Evolutionary conservation across 148 eudicot genomes (phyloP).

Genomic region (Selenicereus undatus): DNA sequence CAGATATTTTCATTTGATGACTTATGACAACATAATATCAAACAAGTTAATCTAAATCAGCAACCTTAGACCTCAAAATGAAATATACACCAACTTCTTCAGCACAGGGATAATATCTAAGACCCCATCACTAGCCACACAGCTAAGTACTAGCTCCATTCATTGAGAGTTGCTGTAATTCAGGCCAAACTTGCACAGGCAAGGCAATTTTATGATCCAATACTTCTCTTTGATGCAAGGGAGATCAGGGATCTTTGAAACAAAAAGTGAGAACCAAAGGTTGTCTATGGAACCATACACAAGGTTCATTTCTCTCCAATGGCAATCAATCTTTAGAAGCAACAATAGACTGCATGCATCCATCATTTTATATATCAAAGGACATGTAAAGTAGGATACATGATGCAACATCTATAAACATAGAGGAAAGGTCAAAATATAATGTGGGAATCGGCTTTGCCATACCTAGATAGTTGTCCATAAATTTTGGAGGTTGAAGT

Average conservation of each 20-base stretch:
- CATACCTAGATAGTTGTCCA: conserved; percentile 97
- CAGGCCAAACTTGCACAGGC: background rate
- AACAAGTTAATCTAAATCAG: background rate
- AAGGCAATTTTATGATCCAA: background rate
- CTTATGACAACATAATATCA: background rate
- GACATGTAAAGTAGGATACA: background rate
- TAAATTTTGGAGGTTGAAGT: conserved; percentile 61
- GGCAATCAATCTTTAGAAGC: background rate
- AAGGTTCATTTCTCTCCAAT: background rate
- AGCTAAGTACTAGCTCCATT: background rate
- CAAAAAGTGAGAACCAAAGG: background rate
- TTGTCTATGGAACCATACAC: background rate
- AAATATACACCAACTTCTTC: background rate
- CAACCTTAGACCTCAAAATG: background rate
- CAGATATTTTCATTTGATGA: background rate
- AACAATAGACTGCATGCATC: background rate
- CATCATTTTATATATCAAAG: background rate
- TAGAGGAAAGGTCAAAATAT: background rate
- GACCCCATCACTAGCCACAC: background rate
- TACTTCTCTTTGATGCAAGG: background rate
- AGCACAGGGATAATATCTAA: background rate
- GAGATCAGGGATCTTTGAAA: background rate
- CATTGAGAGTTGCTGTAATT: background rate
- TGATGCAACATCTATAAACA: background rate
- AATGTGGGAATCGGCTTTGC: background rate